A percentile compares a stretch with the other conserved stretches of the same genome.
phyloP scores from a whole-genome alignment of 805 yeast species.

The Kodamaea nitidulidarum region DNA sequence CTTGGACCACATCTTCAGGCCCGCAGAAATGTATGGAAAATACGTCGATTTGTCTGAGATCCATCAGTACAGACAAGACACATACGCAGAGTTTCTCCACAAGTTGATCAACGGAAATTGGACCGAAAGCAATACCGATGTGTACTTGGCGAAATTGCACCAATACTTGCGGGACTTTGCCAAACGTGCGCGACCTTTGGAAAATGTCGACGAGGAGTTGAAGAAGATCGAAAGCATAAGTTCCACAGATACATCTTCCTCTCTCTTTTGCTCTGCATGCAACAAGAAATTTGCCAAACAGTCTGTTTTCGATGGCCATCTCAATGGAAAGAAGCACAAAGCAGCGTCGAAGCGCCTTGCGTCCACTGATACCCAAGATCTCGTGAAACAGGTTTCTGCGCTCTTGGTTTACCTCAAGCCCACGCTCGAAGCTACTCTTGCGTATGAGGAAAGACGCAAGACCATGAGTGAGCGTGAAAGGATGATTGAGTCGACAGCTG shows the following conservation, averaged over 20 bases:
- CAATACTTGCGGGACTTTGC: slow-evolving; percentile 50
- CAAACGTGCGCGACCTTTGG: slow-evolving; percentile 41
- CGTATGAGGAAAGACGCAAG: slow-evolving; percentile 58
- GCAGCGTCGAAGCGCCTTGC: slow-evolving; percentile 23
- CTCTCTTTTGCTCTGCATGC: slow-evolving; percentile 1
- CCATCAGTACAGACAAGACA: slow-evolving; percentile 31
- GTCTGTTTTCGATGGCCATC: slow-evolving; percentile 65
- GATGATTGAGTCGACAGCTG: slow-evolving; percentile 31
- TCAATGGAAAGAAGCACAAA: slow-evolving; percentile 70
- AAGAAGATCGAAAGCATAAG: too few relatives aligned
- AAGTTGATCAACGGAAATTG: slow-evolving; percentile 23
- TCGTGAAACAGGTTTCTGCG: slow-evolving; percentile 6
- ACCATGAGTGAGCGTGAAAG: slow-evolving; percentile 66
- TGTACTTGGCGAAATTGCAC: slow-evolving; percentile 44
- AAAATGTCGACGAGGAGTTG: slow-evolving; percentile 26
- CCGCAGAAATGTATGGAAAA: slow-evolving; percentile 62
- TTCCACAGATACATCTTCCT: too few relatives aligned
- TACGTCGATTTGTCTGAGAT: slow-evolving; percentile 52
- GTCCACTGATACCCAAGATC: neutral
- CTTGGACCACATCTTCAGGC: slow-evolving; percentile 48
- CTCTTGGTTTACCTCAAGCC: slow-evolving; percentile 5
- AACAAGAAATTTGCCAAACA: slow-evolving; percentile 55
- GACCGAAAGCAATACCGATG: slow-evolving; percentile 20
- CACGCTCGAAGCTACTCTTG: slow-evolving; percentile 45
- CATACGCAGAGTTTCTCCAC: slow-evolving; percentile 51